Evolutionary conservation across 805 yeast species (phyloP).

Genomic region (Hanseniaspora lachancei): DNA sequence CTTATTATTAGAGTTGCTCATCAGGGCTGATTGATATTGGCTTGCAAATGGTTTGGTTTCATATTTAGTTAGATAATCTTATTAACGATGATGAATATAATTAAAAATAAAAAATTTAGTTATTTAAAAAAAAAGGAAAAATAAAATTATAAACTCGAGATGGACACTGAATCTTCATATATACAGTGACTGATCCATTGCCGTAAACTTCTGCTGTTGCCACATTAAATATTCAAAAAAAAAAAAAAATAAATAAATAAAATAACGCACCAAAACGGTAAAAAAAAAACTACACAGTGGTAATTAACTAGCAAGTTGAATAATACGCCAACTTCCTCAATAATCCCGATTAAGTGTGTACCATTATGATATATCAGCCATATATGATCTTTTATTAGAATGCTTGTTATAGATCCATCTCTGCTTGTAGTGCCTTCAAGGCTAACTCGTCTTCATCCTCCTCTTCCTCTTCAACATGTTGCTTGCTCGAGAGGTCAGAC

Average conservation of each 20-base stretch:
- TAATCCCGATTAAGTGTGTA: neutral
- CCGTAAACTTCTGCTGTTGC: no score
- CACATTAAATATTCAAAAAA: neutral
- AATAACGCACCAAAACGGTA: neutral
- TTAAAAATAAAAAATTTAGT: neutral
- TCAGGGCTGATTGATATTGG: neutral
- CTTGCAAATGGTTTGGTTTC: no score
- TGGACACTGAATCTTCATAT: no score
- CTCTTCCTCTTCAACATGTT: constrained; percentile 31
- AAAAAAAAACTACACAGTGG: neutral
- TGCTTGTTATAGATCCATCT: constrained; percentile 54
- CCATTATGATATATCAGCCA: no score
- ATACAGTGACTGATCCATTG: no score
- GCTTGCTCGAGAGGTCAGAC: constrained; percentile 14
- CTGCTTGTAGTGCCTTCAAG: constrained; percentile 66
- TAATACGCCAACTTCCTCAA: neutral
- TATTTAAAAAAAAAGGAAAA: no score
- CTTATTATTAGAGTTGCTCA: neutral
- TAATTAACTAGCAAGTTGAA: neutral
- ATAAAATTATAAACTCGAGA: no score
- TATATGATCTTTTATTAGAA: no score
- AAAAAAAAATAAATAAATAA: neutral
- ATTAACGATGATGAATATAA: no score
- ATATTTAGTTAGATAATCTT: no score
- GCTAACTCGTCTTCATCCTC: constrained; percentile 80